Conservation (phyloP, 148 eudicot genomes). For the Chenopodium berlandieri region DNA sequence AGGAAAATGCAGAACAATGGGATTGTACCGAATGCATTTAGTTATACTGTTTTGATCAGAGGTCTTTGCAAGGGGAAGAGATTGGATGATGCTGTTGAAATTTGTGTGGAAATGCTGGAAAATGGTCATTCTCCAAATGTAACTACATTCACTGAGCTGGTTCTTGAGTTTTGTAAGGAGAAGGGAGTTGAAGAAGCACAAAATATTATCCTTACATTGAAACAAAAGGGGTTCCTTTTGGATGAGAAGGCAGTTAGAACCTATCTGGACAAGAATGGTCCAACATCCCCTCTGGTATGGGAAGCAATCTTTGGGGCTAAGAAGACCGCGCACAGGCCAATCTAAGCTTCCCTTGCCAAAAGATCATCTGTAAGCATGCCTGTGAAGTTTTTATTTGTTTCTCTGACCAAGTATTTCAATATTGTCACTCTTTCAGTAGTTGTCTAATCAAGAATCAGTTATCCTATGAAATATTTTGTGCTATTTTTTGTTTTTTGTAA, state of each 20-base stretch:
- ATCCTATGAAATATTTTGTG: background rate
- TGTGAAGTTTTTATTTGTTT: constrained; percentile 7
- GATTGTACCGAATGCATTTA: constrained; percentile 71
- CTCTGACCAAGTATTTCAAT: background rate
- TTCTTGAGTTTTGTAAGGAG: constrained; percentile 67
- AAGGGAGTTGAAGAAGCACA: constrained; percentile 79
- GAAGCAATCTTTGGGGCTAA: constrained; percentile 78
- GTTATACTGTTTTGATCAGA: constrained; percentile 57
- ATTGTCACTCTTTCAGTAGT: background rate
- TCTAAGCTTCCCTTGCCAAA: constrained; percentile 18
- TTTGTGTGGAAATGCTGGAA: constrained; percentile 74
- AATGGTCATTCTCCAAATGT: constrained; percentile 77
- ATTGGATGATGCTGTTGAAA: constrained; percentile 66
- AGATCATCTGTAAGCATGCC: constrained; percentile 23
- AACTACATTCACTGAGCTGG: constrained; percentile 59
- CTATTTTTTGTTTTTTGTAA: background rate
- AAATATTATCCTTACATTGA: constrained; percentile 38
- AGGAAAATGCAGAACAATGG: constrained; percentile 78
- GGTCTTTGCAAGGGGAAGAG: constrained; percentile 58
- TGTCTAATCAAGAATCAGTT: constrained; percentile 1
- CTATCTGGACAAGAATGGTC: constrained; percentile 69
- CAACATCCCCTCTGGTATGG: constrained; percentile 65
- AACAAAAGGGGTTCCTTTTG: constrained; percentile 56
- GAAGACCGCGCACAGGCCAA: constrained; percentile 32
- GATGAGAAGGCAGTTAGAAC: constrained; percentile 73